phyloP scores from a whole-genome alignment of 1,284 basidiomycete species.

The Sphagnurus paluster region DNA sequence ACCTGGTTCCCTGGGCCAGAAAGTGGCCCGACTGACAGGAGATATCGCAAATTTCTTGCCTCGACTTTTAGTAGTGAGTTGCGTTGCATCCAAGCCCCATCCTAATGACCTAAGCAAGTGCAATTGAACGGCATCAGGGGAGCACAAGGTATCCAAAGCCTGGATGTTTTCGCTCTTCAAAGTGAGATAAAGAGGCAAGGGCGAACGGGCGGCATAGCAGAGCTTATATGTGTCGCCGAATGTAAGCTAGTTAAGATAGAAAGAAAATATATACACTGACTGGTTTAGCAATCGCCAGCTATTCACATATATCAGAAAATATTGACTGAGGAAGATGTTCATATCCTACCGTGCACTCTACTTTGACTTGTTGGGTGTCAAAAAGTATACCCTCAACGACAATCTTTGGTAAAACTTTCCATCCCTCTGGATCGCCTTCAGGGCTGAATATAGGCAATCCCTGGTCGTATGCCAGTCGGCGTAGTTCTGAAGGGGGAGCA shows the following conservation, averaged over 20 bases:
- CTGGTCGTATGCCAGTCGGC: constrained; percentile 47
- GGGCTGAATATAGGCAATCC: constrained; percentile 41
- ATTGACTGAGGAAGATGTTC: background rate
- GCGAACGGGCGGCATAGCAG: constrained; percentile 47
- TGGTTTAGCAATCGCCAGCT: constrained; percentile 58
- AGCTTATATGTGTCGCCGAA: constrained; percentile 37
- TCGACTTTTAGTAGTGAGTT: constrained; percentile 36
- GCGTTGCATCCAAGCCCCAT: constrained; percentile 47
- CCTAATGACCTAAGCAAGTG: constrained; percentile 38
- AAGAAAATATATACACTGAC: too few species aligned
- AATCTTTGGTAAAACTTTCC: constrained; percentile 41
- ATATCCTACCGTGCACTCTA: constrained; percentile 39
- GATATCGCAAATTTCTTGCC: constrained; percentile 49
- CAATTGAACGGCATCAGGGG: constrained; percentile 35
- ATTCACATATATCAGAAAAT: constrained; percentile 5
- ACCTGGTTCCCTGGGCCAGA: constrained; percentile 48
- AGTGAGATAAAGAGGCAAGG: constrained; percentile 49
- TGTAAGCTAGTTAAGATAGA: too few species aligned
- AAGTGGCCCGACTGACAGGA: constrained; percentile 42
- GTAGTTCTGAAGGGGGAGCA: constrained; percentile 45
- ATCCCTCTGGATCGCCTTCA: constrained; percentile 47
- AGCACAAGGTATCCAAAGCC: constrained; percentile 48
- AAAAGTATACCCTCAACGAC: constrained; percentile 45
- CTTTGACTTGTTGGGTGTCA: constrained; percentile 37
- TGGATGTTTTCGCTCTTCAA: constrained; percentile 43